Evolutionary conservation across 2,329 filamentous ascomycete genomes (phyloP).

Genomic region (Cytospora leucostoma): DNA sequence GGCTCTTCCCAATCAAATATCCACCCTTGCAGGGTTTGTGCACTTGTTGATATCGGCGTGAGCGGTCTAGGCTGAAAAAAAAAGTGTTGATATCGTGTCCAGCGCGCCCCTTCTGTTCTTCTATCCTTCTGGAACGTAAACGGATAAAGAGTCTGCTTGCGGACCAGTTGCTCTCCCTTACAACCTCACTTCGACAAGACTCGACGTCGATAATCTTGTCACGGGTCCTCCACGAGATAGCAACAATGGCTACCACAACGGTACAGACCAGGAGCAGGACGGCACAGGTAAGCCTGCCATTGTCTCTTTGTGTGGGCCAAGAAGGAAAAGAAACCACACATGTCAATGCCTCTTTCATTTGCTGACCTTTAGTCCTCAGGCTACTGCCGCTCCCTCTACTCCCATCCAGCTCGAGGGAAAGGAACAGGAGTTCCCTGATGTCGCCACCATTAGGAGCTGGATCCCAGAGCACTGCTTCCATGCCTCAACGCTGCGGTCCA

Average conservation of each 20-base stretch:
- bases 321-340: not conserved
- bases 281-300: constrained; percentile 17
- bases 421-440: constrained; percentile 44
- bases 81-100: constrained; percentile 28
- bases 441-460: constrained; percentile 51
- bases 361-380: constrained; percentile 16
- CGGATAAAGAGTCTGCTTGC: not conserved
- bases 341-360: not conserved
- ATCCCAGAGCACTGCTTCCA: constrained; percentile 65
- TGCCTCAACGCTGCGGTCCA: constrained; percentile 52
- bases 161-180: not conserved
- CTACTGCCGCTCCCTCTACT: constrained; percentile 15
- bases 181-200: constrained; percentile 10
- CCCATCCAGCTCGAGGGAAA: constrained; percentile 21
- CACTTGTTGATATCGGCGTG: constrained; percentile 28
- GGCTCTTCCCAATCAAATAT: constrained; percentile 15
- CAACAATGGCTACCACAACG: constrained; percentile 22
- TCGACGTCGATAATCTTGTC: not conserved
- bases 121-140: not conserved
- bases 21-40: constrained; percentile 20
- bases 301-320: not conserved
- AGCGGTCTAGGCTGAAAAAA: constrained; percentile 18
- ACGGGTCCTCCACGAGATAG: not conserved
- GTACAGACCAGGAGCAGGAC: constrained; percentile 27
- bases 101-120: not conserved